A percentile compares a stretch with the other conserved stretches of the same genome.
Evolutionary conservation across 2,329 filamentous ascomycete genomes (phyloP).

Genomic region (Calonectria multiphialidica): DNA sequence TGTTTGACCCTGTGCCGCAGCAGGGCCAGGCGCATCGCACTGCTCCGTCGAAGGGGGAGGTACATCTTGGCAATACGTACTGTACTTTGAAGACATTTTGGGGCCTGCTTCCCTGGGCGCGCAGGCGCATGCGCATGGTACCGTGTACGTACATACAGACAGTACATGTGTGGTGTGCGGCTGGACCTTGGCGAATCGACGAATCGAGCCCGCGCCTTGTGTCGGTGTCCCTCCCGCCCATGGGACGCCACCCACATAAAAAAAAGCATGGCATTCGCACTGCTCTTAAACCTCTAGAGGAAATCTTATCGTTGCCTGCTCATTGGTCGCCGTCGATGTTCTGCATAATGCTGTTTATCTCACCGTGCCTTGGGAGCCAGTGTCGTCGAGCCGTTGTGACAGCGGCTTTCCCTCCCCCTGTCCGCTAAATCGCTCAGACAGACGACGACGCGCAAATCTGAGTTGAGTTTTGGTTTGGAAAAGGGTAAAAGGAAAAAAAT

Average conservation of each 20-base stretch:
- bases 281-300: constrained; percentile 26
- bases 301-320: constrained; percentile 45
- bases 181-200: not conserved
- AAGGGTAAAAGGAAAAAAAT: not conserved
- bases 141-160: constrained; percentile 1
- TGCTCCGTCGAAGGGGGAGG: not conserved
- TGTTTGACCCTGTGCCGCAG: constrained; percentile 32
- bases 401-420: constrained; percentile 8
- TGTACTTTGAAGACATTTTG: not conserved
- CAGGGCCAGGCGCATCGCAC: constrained; percentile 13
- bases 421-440: constrained; percentile 41
- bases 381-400: constrained; percentile 33
- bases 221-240: constrained; percentile 7
- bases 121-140: not conserved
- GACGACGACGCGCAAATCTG: constrained; percentile 26
- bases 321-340: constrained; percentile 44
- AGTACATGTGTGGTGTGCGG: not conserved
- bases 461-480: constrained; percentile 22
- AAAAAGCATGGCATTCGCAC: constrained; percentile 32
- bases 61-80: constrained; percentile 14
- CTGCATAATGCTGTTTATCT: constrained; percentile 52
- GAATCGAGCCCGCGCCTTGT: not conserved
- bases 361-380: constrained; percentile 32
- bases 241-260: constrained; percentile 12
- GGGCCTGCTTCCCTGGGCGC: not conserved